Percentiles rank a stretch among this genome's conserved stretches.
Conservation (phyloP, 1,139 yeast species). For the Suhomyces wounanorum region DNA sequence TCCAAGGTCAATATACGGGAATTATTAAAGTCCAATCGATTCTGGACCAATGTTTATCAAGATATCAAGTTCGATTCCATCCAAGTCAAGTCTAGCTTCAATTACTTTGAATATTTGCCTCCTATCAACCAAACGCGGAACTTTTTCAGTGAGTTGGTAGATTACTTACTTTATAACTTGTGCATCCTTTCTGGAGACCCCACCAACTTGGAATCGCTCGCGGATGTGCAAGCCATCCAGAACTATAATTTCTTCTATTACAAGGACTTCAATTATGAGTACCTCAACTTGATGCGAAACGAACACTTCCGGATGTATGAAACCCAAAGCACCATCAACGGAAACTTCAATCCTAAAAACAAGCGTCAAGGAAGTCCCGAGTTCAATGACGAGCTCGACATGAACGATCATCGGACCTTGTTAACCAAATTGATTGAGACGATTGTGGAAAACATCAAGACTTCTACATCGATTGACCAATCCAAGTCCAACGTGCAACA, state of each 20-base stretch:
- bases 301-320: slow-evolving; percentile 22
- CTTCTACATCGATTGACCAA: slow-evolving; percentile 9
- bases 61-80: slow-evolving; percentile 32
- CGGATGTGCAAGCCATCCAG: slow-evolving; percentile 23
- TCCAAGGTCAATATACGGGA: slow-evolving; percentile 7
- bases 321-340: slow-evolving; percentile 11
- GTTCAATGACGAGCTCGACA: background rate
- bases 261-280: slow-evolving; percentile 28
- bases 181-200: slow-evolving; percentile 19
- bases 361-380: background rate
- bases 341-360: background rate
- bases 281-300: slow-evolving; percentile 27
- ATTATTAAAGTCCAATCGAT: slow-evolving; percentile 26
- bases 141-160: slow-evolving; percentile 33
- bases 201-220: slow-evolving; percentile 16
- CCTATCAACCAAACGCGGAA: slow-evolving; percentile 25
- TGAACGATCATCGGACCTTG: slow-evolving; percentile 14
- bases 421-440: slow-evolving; percentile 18
- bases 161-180: slow-evolving; percentile 31
- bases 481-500: slow-evolving; percentile 4
- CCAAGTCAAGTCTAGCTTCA: slow-evolving; percentile 20
- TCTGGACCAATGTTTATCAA: slow-evolving; percentile 39
- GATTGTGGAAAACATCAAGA: slow-evolving; percentile 19
- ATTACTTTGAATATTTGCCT: slow-evolving; percentile 34
- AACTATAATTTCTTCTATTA: slow-evolving; percentile 28